Base-by-base conservation (phyloP, 129 eudicot species). In the Artemisia tridentata region DNA sequence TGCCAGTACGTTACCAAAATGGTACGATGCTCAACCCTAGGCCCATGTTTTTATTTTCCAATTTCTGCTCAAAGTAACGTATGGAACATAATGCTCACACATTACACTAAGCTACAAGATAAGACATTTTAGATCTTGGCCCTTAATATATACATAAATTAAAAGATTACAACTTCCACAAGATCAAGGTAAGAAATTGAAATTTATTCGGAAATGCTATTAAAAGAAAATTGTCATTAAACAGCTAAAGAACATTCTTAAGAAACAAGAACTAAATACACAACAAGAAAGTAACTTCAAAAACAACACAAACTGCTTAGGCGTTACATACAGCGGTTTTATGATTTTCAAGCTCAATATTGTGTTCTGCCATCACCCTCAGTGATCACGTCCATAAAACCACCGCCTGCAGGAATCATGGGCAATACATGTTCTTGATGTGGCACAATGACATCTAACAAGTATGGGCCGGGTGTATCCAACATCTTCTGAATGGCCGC, bases 371-470 rank as follows among this genome's bases (percentile, higher is more conserved):
- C 88, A 68, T 83, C 88, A 43, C 88, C 88, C 13, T 83, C 82
- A 0, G 79, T 80, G 69, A 83, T 83, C 27, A 77, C 77, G 48
- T 83, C 88, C 64, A 49, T 41, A 53, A 83, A 83, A 3, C 82
- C 88, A 2, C 82, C 88, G 5, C 88, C 88, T 45, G 82, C 80
- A 0, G 88, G 88, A 62, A 84, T 84, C 88, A 84, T 84, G 3
- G 88, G 88, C 72, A 84, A 77, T 20, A 84, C 88, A 52, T 84
- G 88, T 65, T 84, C 88, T 75, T 83, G 88, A 72, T 83, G 88
- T 1, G 88, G 88, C 27, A 83, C 88, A 6, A 83, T 76, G 8
- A 83, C 88, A 20, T 83, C 84, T 78, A 81, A 72, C 16, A 81
- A 66, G 69, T 81, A 81, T 11, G 84, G 84, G 47, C 84, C 84